These are phyloP conservation scores for Pseudocercospora crystallina DNA, from an alignment of 2,329 filamentous ascomycete genomes.

Conservation along the genomic window DNA sequence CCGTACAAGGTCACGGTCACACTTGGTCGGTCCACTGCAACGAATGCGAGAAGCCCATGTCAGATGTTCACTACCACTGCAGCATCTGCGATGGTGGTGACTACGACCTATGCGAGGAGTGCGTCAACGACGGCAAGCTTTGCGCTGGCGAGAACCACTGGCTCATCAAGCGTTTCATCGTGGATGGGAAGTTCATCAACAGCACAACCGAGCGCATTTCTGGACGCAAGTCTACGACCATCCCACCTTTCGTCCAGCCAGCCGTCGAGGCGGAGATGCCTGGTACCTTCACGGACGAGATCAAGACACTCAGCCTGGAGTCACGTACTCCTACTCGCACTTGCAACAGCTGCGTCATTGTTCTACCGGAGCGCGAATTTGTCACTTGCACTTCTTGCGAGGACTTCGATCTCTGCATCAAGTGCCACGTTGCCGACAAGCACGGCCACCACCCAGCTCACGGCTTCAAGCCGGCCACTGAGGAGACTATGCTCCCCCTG, in stretches of 20 bases:
- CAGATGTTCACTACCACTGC: constrained; percentile 89
- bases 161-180: constrained; percentile 87
- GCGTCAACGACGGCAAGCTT: constrained; percentile 71
- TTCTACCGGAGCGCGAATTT: constrained; percentile 71
- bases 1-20: constrained; percentile 36
- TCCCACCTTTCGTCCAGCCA: constrained; percentile 23
- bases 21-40: constrained; percentile 91
- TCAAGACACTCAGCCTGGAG: constrained; percentile 39
- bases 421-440: constrained; percentile 71
- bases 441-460: constrained; percentile 94
- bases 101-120: constrained; percentile 84
- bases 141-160: constrained; percentile 82
- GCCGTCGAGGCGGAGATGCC: constrained; percentile 44
- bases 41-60: constrained; percentile 75
- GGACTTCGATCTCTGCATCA: constrained; percentile 88
- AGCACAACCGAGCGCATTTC: constrained; percentile 79
- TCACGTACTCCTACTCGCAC: constrained; percentile 58
- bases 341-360: constrained; percentile 68
- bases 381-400: constrained; percentile 82
- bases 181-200: constrained; percentile 74
- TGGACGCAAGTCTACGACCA: constrained; percentile 37
- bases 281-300: constrained; percentile 46
- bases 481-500: constrained; percentile 61
- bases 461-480: constrained; percentile 68
- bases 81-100: constrained; percentile 89